Percentiles rank a stretch among this genome's conserved stretches.
phyloP scores from a whole-genome alignment of 129 eudicot species.

The Tagetes erecta region DNA sequence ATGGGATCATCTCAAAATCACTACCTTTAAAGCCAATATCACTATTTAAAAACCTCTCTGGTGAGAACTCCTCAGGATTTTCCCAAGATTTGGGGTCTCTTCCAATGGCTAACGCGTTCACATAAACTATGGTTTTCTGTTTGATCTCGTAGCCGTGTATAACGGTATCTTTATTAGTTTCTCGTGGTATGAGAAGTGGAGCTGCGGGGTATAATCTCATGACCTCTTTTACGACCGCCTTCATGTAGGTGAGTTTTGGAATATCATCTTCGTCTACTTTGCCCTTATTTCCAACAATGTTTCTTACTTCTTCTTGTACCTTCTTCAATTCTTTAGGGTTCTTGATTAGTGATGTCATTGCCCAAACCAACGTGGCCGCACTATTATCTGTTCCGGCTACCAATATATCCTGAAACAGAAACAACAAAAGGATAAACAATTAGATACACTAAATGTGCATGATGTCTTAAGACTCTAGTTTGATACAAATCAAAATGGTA shows the following conservation, averaged over 20 bases:
- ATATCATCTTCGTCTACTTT: conserved; percentile 32
- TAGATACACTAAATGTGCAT: not conserved
- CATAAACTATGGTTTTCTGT: conserved; percentile 23
- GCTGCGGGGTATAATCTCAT: conserved; percentile 31
- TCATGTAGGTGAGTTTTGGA: conserved; percentile 30
- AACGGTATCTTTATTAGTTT: conserved; percentile 16
- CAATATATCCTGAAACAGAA: conserved; percentile 16
- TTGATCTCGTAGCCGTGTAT: conserved; percentile 33
- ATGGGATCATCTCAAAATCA: conserved; percentile 34
- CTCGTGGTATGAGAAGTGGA: conserved; percentile 36
- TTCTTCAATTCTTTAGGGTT: conserved; percentile 31
- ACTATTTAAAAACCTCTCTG: conserved; percentile 26
- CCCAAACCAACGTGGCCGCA: conserved; percentile 33
- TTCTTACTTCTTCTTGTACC: conserved; percentile 33
- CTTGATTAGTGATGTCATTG: conserved; percentile 31
- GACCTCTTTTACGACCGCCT: conserved; percentile 36
- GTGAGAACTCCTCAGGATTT: conserved; percentile 26
- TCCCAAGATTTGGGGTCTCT: conserved; percentile 34
- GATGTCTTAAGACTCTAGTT: not conserved
- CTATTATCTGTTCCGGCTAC: conserved; percentile 38
- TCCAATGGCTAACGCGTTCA: conserved; percentile 34
- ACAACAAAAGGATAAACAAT: not conserved
- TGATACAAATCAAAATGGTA: not conserved
- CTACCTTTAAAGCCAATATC: conserved; percentile 23
- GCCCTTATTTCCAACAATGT: conserved; percentile 18